These are phyloP conservation scores for Ustanciosporium gigantosporum DNA, from an alignment of 1,284 basidiomycete species.

Conservation along the genomic window DNA sequence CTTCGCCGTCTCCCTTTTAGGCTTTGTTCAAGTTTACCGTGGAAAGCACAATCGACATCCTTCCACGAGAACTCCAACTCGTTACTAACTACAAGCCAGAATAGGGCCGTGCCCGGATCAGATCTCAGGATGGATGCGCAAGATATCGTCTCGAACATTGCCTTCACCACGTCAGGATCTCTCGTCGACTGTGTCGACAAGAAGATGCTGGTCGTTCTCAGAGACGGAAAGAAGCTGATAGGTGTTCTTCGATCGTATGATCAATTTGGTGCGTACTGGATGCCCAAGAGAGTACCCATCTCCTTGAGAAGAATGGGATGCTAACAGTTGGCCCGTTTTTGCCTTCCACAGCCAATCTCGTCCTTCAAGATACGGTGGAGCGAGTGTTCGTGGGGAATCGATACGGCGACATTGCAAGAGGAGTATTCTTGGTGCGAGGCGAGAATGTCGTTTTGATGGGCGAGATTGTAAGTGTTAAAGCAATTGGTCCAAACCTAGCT, in stretches of 20 bases:
- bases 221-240: constrained; percentile 93
- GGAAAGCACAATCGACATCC: no score
- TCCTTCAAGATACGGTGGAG: constrained; percentile 69
- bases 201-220: constrained; percentile 95
- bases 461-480: constrained; percentile 77
- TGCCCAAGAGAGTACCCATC: background rate
- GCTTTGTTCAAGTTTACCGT: no score
- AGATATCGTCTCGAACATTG: constrained; percentile 56
- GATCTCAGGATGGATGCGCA: constrained; percentile 51
- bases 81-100: no score
- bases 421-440: constrained; percentile 90
- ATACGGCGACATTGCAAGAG: constrained; percentile 81
- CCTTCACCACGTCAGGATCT: constrained; percentile 59
- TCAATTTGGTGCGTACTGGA: constrained; percentile 82
- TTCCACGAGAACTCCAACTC: no score
- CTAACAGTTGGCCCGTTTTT: background rate
- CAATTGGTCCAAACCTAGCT: background rate
- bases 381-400: constrained; percentile 69
- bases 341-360: constrained; percentile 82
- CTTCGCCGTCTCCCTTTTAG: no score
- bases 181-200: constrained; percentile 63
- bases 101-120: no score
- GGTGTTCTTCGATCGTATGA: constrained; percentile 96
- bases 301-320: no score
- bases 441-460: constrained; percentile 98